Percentiles rank a stretch among this genome's conserved stretches.
Conservation (phyloP, 129 eudicot genomes). For the Glebionis coronaria region DNA sequence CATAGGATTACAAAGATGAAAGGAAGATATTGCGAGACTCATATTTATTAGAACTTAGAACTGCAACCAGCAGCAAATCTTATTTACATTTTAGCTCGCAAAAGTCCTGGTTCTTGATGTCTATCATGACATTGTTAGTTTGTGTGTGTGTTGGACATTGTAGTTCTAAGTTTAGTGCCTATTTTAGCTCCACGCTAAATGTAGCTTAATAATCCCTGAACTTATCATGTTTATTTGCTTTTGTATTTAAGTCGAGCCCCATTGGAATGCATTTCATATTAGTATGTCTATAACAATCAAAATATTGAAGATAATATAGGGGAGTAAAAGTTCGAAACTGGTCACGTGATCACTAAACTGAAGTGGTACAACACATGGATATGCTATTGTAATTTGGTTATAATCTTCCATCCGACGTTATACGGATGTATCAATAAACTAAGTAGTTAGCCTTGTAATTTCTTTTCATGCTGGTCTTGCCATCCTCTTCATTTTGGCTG, state of each 20-base stretch:
- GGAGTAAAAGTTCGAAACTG: neutral
- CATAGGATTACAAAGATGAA: too few species aligned
- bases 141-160: too few species aligned
- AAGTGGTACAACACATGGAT: slow-evolving; percentile 8
- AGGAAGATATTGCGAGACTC: too few species aligned
- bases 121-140: too few species aligned
- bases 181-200: neutral
- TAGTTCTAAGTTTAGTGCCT: neutral
- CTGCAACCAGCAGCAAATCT: too few species aligned
- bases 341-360: slow-evolving; percentile 1
- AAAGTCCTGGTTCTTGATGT: too few species aligned
- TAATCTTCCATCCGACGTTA: neutral
- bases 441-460: slow-evolving; percentile 9
- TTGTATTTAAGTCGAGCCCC: slow-evolving; percentile 10
- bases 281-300: neutral
- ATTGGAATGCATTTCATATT: neutral
- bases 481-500: slow-evolving; percentile 3
- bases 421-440: neutral
- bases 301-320: slow-evolving; percentile 3
- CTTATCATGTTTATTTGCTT: neutral
- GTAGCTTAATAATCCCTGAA: neutral
- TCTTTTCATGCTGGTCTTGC: slow-evolving; percentile 9
- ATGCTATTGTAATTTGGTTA: neutral
- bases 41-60: too few species aligned
- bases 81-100: too few species aligned